Evolutionary conservation across 805 yeast genomes (phyloP).

Genomic region (Torulaspora franciscae): DNA sequence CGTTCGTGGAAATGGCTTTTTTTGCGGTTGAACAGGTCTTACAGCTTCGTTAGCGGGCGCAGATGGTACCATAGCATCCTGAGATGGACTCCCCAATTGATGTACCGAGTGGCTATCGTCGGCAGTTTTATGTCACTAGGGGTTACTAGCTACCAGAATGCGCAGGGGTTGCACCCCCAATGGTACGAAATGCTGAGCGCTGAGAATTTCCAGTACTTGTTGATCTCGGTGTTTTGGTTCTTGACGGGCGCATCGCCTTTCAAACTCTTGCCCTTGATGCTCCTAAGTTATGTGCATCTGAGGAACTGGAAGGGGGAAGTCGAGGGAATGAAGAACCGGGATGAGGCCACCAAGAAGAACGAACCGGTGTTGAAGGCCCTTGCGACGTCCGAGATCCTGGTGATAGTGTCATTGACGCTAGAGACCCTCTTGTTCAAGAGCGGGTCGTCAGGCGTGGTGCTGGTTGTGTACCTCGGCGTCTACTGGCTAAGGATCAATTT

Average conservation of each 20-base stretch:
- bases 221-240: slow-evolving; percentile 56
- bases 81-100: slow-evolving; percentile 42
- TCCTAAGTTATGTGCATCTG: slow-evolving; percentile 57
- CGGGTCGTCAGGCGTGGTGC: slow-evolving; percentile 65
- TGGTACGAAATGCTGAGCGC: slow-evolving; percentile 61
- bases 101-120: slow-evolving; percentile 51
- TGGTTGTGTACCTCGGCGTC: slow-evolving; percentile 51
- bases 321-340: slow-evolving; percentile 11
- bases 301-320: slow-evolving; percentile 28
- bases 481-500: slow-evolving; percentile 69
- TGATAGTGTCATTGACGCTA: slow-evolving; percentile 48
- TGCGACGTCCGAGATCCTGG: slow-evolving; percentile 56
- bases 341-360: slow-evolving; percentile 17
- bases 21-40: slow-evolving; percentile 23
- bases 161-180: slow-evolving; percentile 57
- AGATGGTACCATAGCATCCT: slow-evolving; percentile 24
- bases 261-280: slow-evolving; percentile 56
- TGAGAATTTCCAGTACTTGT: slow-evolving; percentile 67
- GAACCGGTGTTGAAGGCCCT: slow-evolving; percentile 35
- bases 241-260: slow-evolving; percentile 62
- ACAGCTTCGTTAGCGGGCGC: slow-evolving; percentile 17
- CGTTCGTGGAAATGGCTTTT: slow-evolving; percentile 36
- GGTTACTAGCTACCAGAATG: slow-evolving; percentile 53
- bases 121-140: slow-evolving; percentile 53
- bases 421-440: slow-evolving; percentile 58